Percentiles rank a stretch among this genome's conserved stretches.
phyloP scores from a whole-genome alignment of 352 stramenopile genomes.

The Pythium guiyangense region DNA sequence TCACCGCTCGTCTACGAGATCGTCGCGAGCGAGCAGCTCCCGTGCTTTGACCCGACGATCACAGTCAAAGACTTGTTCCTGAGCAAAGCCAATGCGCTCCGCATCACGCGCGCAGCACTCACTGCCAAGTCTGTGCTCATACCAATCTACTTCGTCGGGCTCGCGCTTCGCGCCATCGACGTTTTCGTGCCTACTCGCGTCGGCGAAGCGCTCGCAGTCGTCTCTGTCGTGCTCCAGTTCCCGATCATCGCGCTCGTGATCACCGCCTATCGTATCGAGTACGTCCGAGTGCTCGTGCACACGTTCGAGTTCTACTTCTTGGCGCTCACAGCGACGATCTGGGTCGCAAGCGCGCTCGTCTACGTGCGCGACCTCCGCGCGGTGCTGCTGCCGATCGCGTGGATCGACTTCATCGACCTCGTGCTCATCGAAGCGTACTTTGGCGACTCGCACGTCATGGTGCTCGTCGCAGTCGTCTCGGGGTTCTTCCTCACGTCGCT shows the following conservation, averaged over 20 bases:
- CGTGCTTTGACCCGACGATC: slow-evolving; percentile 4
- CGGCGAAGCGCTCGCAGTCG: neutral
- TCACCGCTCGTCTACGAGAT: slow-evolving; percentile 5
- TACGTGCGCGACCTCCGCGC: neutral
- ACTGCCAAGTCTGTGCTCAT: neutral
- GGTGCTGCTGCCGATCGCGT: slow-evolving; percentile 2
- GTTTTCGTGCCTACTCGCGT: neutral
- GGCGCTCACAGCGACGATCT: neutral
- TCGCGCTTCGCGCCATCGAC: neutral
- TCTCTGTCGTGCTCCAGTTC: neutral
- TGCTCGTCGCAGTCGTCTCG: neutral
- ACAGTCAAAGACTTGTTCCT: slow-evolving; percentile 4
- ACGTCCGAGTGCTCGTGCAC: slow-evolving; percentile 1
- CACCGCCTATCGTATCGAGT: neutral
- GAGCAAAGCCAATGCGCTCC: neutral
- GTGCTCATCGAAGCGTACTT: slow-evolving; percentile 6
- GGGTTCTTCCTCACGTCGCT: neutral
- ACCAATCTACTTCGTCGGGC: neutral
- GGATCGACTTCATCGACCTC: slow-evolving; percentile 7
- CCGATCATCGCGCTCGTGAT: neutral
- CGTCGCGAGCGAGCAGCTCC: slow-evolving; percentile 6
- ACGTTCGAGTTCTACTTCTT: slow-evolving; percentile 9
- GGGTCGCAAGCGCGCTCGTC: neutral
- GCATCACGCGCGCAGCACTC: neutral
- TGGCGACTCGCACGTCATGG: neutral